Percentiles rank a stretch among this genome's conserved stretches.
phyloP scores from a whole-genome alignment of 2,329 filamentous ascomycete genomes.

The Fusarium tuaranense region DNA sequence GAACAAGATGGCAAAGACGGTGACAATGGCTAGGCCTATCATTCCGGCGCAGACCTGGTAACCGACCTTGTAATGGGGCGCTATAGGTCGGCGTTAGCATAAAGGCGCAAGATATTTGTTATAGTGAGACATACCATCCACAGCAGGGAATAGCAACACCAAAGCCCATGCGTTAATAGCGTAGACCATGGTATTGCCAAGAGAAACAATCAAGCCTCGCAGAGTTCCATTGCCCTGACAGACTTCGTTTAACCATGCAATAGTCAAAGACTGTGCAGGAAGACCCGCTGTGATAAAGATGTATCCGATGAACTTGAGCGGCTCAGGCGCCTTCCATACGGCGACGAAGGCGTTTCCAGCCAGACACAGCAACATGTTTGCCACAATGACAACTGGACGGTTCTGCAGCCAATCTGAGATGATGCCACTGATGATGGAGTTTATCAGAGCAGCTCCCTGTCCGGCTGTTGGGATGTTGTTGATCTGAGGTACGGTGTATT shows the following conservation, averaged over 20 bases:
- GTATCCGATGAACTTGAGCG: slow-evolving; percentile 25
- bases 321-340: slow-evolving; percentile 15
- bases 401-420: slow-evolving; percentile 19
- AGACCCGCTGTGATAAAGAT: slow-evolving; percentile 22
- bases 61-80: slow-evolving; percentile 19
- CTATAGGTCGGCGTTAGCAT: no score
- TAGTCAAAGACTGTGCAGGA: slow-evolving; percentile 19
- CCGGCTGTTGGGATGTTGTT: slow-evolving; percentile 57
- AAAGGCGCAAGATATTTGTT: no score
- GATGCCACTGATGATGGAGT: slow-evolving; percentile 21
- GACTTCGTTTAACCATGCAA: slow-evolving; percentile 25
- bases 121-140: slow-evolving; percentile 5
- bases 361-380: slow-evolving; percentile 23
- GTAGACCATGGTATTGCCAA: slow-evolving; percentile 23
- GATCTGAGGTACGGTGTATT: slow-evolving; percentile 51
- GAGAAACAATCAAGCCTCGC: slow-evolving; percentile 18
- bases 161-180: slow-evolving; percentile 25
- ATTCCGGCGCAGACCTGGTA: slow-evolving; percentile 19
- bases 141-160: slow-evolving; percentile 18
- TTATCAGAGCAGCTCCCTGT: slow-evolving; percentile 23
- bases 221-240: slow-evolving; percentile 21
- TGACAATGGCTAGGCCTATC: slow-evolving; percentile 15
- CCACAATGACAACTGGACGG: slow-evolving; percentile 22
- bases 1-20: slow-evolving; percentile 12
- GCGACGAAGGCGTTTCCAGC: slow-evolving; percentile 16